Conservation (phyloP, 306 rosid species). For the Prunus salicina region DNA sequence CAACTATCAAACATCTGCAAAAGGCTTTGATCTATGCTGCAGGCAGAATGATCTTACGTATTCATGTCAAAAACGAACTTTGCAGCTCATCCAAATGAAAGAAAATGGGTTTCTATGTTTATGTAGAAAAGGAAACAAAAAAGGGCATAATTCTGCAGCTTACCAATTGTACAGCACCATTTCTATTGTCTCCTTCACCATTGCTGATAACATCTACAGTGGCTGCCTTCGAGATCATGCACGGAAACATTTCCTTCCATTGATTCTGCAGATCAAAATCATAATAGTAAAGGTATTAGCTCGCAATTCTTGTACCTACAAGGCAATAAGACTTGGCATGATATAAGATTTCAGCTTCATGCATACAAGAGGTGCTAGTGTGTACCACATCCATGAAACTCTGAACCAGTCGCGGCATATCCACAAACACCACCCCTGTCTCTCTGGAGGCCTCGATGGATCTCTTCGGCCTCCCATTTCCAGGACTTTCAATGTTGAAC, state of each 20-base stretch:
- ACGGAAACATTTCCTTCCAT: slow-evolving; percentile 99
- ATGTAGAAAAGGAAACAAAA: not conserved
- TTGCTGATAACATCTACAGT: slow-evolving; percentile 73
- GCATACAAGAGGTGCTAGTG: not conserved
- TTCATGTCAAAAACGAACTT: not conserved
- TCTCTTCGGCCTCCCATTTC: slow-evolving; percentile 44
- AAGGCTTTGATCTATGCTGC: not conserved
- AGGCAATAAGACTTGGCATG: not conserved
- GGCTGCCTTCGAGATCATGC: slow-evolving; percentile 86
- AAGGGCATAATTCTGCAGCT: slow-evolving; percentile 13
- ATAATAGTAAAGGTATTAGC: not conserved
- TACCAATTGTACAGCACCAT: slow-evolving; percentile 89
- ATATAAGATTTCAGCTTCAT: not conserved
- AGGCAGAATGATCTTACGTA: not conserved
- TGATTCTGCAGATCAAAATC: slow-evolving; percentile 50
- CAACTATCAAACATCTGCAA: slow-evolving; percentile 64
- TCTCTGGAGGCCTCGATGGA: slow-evolving; percentile 93
- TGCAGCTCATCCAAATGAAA: not conserved
- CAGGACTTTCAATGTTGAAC: slow-evolving; percentile 39
- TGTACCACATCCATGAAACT: slow-evolving; percentile 81
- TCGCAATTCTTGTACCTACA: not conserved
- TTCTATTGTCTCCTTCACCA: slow-evolving; percentile 66
- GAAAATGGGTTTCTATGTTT: not conserved
- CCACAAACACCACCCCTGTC: slow-evolving; percentile 67
- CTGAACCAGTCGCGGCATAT: slow-evolving; percentile 70